Conservation (phyloP, 139 green algal species). For the Coelastrella sp. region DNA sequence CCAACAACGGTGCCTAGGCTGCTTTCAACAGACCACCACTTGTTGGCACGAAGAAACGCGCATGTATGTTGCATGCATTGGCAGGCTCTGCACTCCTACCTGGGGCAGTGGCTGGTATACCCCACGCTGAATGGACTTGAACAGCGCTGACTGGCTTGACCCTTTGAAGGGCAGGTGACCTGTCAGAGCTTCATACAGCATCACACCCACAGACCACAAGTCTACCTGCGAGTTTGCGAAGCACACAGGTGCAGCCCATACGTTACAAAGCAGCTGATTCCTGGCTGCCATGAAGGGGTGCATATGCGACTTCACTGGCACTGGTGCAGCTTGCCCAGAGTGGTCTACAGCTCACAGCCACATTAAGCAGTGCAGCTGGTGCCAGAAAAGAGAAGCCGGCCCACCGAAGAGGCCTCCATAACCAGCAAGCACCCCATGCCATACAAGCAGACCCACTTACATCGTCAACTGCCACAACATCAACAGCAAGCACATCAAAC, state of each 20-base stretch:
- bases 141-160: conserved; percentile 52
- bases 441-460: background rate
- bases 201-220: conserved; percentile 76
- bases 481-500: background rate
- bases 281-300: background rate
- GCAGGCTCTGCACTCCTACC: too few relatives aligned
- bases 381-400: too few relatives aligned
- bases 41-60: too few relatives aligned
- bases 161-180: conserved; percentile 71
- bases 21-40: too few relatives aligned
- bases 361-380: too few relatives aligned
- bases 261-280: too few relatives aligned
- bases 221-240: conserved; percentile 41
- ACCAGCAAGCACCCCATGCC: background rate
- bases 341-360: too few relatives aligned
- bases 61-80: too few relatives aligned
- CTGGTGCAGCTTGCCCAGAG: background rate
- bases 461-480: background rate
- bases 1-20: too few relatives aligned
- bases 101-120: conserved; percentile 57
- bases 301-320: background rate
- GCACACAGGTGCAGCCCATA: too few relatives aligned
- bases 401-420: too few relatives aligned
- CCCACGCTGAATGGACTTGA: conserved; percentile 45
- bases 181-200: conserved; percentile 74